Evolutionary conservation across 2,329 filamentous ascomycete species (phyloP).

Genomic region (Xylariomycetidae sp.): DNA sequence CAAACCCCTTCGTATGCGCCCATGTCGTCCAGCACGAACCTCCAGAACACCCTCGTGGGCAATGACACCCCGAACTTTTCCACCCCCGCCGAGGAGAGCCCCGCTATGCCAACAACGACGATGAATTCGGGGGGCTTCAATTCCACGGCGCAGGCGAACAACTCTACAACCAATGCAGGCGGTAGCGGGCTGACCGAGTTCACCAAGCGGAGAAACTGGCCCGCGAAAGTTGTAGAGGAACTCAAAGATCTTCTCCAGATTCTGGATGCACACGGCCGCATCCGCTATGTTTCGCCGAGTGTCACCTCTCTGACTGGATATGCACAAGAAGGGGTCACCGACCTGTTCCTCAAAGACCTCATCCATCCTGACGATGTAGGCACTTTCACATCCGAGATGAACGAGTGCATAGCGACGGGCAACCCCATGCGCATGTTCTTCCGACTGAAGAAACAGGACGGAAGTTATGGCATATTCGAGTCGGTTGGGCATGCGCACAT

Average conservation of each 20-base stretch:
- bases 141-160: slow-evolving; percentile 11
- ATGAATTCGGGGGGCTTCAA: slow-evolving; percentile 30
- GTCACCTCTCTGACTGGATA: slow-evolving; percentile 71
- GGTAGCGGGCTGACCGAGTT: slow-evolving; percentile 50
- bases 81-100: slow-evolving; percentile 16
- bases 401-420: slow-evolving; percentile 80
- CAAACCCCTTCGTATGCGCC: slow-evolving; percentile 16
- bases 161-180: slow-evolving; percentile 23
- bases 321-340: slow-evolving; percentile 61
- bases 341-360: slow-evolving; percentile 71
- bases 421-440: slow-evolving; percentile 79
- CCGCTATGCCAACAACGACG: slow-evolving; percentile 13
- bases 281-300: slow-evolving; percentile 82
- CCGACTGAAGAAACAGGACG: slow-evolving; percentile 70
- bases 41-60: slow-evolving; percentile 15
- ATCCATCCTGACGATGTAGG: slow-evolving; percentile 81
- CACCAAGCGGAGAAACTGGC: slow-evolving; percentile 67
- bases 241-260: slow-evolving; percentile 85
- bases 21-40: slow-evolving; percentile 11
- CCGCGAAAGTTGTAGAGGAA: slow-evolving; percentile 82
- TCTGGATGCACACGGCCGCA: slow-evolving; percentile 74
- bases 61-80: slow-evolving; percentile 16
- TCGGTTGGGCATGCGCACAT: slow-evolving; percentile 90
- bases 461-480: slow-evolving; percentile 74
- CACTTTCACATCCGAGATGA: slow-evolving; percentile 81